Base-by-base conservation (phyloP, 129 eudicot genomes). In the Flaveria robusta region DNA sequence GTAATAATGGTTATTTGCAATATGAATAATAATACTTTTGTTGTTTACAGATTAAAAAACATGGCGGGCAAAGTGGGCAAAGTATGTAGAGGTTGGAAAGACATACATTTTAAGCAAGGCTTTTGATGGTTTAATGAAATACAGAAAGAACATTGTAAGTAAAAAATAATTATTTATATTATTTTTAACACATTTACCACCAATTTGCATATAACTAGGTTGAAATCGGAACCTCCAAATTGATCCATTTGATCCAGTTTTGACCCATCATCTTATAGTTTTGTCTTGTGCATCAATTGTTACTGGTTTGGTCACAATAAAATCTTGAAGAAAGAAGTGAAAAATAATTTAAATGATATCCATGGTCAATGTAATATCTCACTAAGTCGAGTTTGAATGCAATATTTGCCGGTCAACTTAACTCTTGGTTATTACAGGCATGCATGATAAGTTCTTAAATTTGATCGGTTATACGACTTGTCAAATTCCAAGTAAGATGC, bases 261-360 rank as follows among this genome's bases (percentile, higher is more conserved):
- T 3, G 15, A 11, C 19, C 24, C 52, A 37, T 59, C 29, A 56
- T 31, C 37, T 31, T 31, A 31, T 31, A 31, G 37, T 31, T 4
- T 31, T 31, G 19, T 50, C n/a, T 41, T 45, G 1, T 42, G 58
- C 8, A 23, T 59, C 10, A 29, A 55, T 37, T 27, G 79, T 1
- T 80, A 74, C 85, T 81, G 89, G 85, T 80, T 72, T 77, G 85
- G 72, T 69, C 55, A 70, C 60, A 72, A 81, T 71, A 59, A 68
- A 29, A 75, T 60, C 68, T 67, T 49, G 72, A 52, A 76, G 78
- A 83, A 71, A 75, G 84, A 82, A 76, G 70, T 52, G 16, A 59
- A 24, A 59, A 31, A 79, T 85, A 75, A 78, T 72, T 66, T 75
- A 79, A 82, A 82, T 75, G 41, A 79, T 78, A 74, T 43, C 76